Base-by-base conservation (phyloP, 768 basidiomycete species). In the Mycena belliarum region DNA sequence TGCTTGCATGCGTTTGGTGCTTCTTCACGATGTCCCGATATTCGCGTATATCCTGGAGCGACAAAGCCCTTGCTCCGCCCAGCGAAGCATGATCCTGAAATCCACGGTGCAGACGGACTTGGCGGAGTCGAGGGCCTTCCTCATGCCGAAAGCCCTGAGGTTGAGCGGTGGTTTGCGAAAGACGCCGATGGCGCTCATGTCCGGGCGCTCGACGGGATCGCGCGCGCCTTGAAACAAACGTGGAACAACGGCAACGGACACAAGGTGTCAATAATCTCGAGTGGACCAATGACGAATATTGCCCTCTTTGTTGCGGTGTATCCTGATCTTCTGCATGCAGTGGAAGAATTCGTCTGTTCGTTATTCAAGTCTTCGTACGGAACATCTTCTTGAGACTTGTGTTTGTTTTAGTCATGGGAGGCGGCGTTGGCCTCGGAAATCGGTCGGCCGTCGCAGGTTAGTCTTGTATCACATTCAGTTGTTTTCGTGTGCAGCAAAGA, bases 391-490 rank as follows among this genome's bases (percentile, higher is more conserved):
- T 51, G 29, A 6, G 7, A 32, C 12, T 12, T 32, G 9, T 29
- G 11, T 41, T 20, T 29, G 21, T 7, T 33, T 16, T 21, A 63
- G 62, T 93, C 66, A 95, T 96, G 93, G 93, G 93, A 12, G 93
- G 93, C n/a, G 92, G 85, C 3, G 86, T 92, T 26, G 93, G 93
- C 10, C 67, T 91, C 23, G 93, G 93, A 0, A 95, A 95, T 66
- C 77, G 87, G 29, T 87, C 89, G 9, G 76, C 92, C 15, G 87
- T 84, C 12, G 91, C 91, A 65, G 85, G 86, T 85, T 55, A 43
- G 72, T 59, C 3, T 56, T 21, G n/a, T n/a, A n/a, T n/a, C n/a
- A n/a, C n/a, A n/a, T n/a, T n/a, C n/a, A n/a, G n/a, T n/a, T n/a
- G n/a, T n/a, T n/a, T n/a, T n/a, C n/a, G n/a, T n/a, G n/a, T n/a